These are phyloP conservation scores for Eutypa lata DNA, from an alignment of 2,329 filamentous ascomycete species.

Conservation along the genomic window DNA sequence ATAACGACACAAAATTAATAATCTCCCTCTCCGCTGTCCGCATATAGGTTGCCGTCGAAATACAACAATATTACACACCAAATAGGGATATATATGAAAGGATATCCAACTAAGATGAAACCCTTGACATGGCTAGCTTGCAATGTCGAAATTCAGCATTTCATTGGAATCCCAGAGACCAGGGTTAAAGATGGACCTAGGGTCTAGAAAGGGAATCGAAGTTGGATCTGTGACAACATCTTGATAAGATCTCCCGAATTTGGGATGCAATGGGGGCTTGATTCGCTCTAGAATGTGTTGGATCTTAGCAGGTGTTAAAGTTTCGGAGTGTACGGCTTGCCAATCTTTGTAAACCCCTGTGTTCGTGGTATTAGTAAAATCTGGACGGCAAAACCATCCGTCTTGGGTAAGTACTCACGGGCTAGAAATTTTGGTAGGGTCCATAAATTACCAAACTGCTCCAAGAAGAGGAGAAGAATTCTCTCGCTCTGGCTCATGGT, in stretches of 20 bases:
- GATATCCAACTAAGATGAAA: too few relatives aligned
- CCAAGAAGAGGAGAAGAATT: constrained; percentile 18
- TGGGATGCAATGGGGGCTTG: constrained; percentile 20
- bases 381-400: constrained; percentile 2
- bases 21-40: too few relatives aligned
- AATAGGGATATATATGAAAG: too few relatives aligned
- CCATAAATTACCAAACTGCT: constrained; percentile 22
- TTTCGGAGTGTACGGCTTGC: background rate
- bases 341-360: constrained; percentile 2
- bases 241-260: background rate
- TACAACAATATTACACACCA: too few relatives aligned
- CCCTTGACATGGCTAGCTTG: too few relatives aligned
- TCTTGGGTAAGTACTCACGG: constrained; percentile 3
- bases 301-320: constrained; percentile 12
- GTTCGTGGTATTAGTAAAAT: constrained; percentile 10
- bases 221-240: background rate
- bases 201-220: background rate
- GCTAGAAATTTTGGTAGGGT: constrained; percentile 16
- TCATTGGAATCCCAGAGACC: background rate
- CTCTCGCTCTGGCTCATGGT: constrained; percentile 11
- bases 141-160: too few relatives aligned
- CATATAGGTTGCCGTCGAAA: too few relatives aligned
- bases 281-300: constrained; percentile 12
- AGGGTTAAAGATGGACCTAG: background rate
- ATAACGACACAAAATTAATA: too few relatives aligned